These are phyloP conservation scores for Kodamaea kaohsiungensis DNA, from an alignment of 805 yeast genomes.

Conservation along the genomic window DNA sequence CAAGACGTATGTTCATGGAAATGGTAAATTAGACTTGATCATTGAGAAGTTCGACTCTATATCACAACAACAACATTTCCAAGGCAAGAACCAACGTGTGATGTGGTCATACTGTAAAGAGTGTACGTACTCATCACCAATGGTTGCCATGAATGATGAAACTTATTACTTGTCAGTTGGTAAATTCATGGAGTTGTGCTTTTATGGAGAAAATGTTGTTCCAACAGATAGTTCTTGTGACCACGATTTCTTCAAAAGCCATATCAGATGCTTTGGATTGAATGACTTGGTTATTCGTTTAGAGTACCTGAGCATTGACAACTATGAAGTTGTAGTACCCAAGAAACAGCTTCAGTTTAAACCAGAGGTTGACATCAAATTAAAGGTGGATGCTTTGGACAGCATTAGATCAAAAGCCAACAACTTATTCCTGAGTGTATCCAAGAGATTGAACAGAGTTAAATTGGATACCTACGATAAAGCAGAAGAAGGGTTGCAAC, in stretches of 20 bases:
- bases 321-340: conserved; percentile 80
- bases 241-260: conserved; percentile 81
- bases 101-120: conserved; percentile 91
- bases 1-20: conserved; percentile 85
- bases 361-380: conserved; percentile 64
- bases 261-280: conserved; percentile 80
- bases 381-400: conserved; percentile 64
- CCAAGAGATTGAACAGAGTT: conserved; percentile 70
- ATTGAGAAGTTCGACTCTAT: conserved; percentile 51
- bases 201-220: conserved; percentile 55
- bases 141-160: conserved; percentile 77
- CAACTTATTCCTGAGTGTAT: conserved; percentile 71
- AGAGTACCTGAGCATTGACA: conserved; percentile 73
- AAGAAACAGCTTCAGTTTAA: conserved; percentile 68
- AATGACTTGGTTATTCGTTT: conserved; percentile 76
- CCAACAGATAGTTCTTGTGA: conserved; percentile 55
- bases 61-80: conserved; percentile 20
- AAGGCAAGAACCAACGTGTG: conserved; percentile 55
- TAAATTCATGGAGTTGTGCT: conserved; percentile 82
- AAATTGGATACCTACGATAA: conserved; percentile 72
- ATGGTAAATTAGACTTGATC: conserved; percentile 75
- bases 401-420: conserved; percentile 54
- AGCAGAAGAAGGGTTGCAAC: conserved; percentile 63
- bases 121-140: conserved; percentile 76
- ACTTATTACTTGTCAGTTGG: conserved; percentile 94